phyloP scores from a whole-genome alignment of 805 yeast genomes.

The Cephaloascus fragrans region DNA sequence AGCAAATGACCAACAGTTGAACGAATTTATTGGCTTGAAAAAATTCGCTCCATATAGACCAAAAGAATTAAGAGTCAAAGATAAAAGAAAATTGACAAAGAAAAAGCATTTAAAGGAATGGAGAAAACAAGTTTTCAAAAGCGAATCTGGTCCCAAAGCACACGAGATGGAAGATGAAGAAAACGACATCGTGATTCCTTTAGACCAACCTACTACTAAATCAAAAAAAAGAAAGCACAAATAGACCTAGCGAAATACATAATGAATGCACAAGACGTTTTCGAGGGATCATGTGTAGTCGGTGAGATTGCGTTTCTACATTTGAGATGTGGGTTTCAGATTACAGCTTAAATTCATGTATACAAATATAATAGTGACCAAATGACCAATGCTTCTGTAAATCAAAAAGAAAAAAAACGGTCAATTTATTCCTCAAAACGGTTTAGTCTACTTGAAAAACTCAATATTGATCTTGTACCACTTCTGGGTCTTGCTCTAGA shows the following conservation, averaged over 20 bases:
- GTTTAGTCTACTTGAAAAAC: conserved; percentile 12
- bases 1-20: conserved; percentile 82
- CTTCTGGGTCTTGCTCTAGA: conserved; percentile 6
- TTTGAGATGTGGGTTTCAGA: too few species aligned
- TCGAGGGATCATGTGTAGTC: too few species aligned
- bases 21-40: conserved; percentile 79
- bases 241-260: too few species aligned
- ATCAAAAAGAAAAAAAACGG: neutral
- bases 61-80: conserved; percentile 60
- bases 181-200: conserved; percentile 25
- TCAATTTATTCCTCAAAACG: neutral
- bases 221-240: conserved; percentile 2
- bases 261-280: too few species aligned
- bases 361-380: too few species aligned
- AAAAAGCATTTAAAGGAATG: conserved; percentile 77
- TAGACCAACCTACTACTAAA: conserved; percentile 10
- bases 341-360: too few species aligned
- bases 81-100: conserved; percentile 77
- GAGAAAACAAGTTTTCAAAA: conserved; percentile 74
- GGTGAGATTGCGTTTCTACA: too few species aligned
- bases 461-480: conserved; percentile 15
- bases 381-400: too few species aligned
- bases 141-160: conserved; percentile 37
- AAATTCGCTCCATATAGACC: conserved; percentile 91
- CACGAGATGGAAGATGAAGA: conserved; percentile 24